These are phyloP conservation scores for Capsella bursapastoris DNA, from an alignment of 345 rosid species.

Conservation along the genomic window DNA sequence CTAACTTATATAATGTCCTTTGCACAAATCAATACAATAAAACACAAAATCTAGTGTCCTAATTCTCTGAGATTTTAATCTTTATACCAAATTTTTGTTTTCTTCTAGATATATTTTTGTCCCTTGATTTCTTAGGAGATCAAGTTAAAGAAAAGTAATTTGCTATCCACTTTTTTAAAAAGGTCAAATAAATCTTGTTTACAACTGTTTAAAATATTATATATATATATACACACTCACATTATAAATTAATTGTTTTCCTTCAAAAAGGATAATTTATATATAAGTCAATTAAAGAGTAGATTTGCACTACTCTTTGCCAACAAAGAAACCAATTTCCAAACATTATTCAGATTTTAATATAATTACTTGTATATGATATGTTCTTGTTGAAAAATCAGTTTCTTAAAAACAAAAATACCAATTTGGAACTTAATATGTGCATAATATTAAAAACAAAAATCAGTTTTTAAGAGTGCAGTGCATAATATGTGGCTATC, in stretches of 20 bases:
- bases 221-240: too few species aligned
- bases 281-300: neutral
- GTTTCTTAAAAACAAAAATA: neutral
- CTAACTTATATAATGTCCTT: too few species aligned
- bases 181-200: neutral
- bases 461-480: too few species aligned
- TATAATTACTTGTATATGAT: neutral
- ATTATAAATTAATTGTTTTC: too few species aligned
- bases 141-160: neutral
- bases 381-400: neutral
- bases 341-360: neutral
- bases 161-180: neutral
- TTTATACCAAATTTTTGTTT: neutral
- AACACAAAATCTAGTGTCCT: neutral
- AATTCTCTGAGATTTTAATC: slow-evolving; percentile 9
- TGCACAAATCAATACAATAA: too few species aligned
- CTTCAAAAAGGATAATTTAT: neutral
- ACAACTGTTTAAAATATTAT: too few species aligned
- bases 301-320: neutral
- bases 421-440: neutral
- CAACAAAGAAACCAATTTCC: neutral
- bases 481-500: neutral
- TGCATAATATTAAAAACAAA: too few species aligned
- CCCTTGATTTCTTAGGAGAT: neutral
- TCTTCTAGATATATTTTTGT: neutral